Evolutionary conservation across 192 early-diverging fungal genomes (phyloP).

Genomic region (Gorgonomyces haynaldii): DNA sequence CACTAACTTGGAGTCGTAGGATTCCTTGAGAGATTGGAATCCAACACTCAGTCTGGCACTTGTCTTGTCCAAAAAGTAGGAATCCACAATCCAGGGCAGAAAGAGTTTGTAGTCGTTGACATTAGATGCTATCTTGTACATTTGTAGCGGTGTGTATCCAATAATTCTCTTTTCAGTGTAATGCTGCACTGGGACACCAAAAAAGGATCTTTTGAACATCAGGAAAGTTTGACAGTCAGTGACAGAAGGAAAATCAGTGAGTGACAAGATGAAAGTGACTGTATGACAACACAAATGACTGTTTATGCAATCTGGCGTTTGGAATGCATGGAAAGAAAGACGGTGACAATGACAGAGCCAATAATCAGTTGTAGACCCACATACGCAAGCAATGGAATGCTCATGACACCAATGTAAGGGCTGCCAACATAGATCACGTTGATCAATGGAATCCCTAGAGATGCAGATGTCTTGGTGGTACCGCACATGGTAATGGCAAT

Average conservation of each 20-base stretch:
- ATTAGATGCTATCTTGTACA: conserved; percentile 73
- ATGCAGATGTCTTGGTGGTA: conserved; percentile 60
- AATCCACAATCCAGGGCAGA: conserved; percentile 70
- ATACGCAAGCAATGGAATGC: conserved; percentile 54
- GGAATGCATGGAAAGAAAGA: too few relatives aligned
- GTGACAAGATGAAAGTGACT: too few relatives aligned
- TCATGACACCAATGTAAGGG: conserved; percentile 45
- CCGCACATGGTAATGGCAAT: conserved; percentile 59
- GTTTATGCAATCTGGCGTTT: too few relatives aligned
- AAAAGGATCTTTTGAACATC: too few relatives aligned
- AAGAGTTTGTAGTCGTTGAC: conserved; percentile 69
- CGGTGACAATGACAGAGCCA: conserved; percentile 44
- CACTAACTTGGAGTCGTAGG: conserved; percentile 64
- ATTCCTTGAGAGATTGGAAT: conserved; percentile 65
- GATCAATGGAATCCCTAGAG: conserved; percentile 65
- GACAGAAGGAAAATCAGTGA: too few relatives aligned
- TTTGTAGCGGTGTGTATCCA: conserved; percentile 64
- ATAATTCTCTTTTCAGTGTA: conserved; percentile 11
- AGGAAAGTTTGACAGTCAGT: too few relatives aligned
- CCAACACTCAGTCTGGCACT: conserved; percentile 70
- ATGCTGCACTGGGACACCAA: too few relatives aligned
- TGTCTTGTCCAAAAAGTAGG: conserved; percentile 31
- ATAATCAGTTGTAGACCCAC: conserved; percentile 59
- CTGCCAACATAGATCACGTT: conserved; percentile 37
- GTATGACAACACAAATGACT: too few relatives aligned